phyloP scores from a whole-genome alignment of 352 stramenopile genomes.

The Pythium aquatile region DNA sequence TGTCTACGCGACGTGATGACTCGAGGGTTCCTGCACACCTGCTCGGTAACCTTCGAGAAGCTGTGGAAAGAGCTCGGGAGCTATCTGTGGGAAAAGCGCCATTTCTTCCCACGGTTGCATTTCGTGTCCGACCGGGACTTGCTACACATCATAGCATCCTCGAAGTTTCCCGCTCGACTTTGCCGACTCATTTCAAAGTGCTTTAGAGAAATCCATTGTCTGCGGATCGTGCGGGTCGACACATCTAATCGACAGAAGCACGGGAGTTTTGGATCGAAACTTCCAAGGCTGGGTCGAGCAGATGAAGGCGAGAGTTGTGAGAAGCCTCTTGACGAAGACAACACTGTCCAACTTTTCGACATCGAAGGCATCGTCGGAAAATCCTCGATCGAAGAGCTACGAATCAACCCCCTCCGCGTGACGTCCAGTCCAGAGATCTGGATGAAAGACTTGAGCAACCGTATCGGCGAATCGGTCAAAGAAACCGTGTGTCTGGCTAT shows the following conservation, averaged over 20 bases:
- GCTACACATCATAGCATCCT: conserved; percentile 51
- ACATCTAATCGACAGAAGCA: conserved; percentile 1
- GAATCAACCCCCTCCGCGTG: conserved; percentile 42
- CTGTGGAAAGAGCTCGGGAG: conserved; percentile 52
- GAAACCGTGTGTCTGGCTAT: conserved; percentile 36
- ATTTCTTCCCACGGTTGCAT: conserved; percentile 54
- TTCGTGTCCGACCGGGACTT: conserved; percentile 68
- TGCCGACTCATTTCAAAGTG: conserved; percentile 49
- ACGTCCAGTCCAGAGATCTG: conserved; percentile 53
- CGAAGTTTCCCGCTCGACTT: conserved; percentile 34
- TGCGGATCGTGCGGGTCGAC: conserved; percentile 28
- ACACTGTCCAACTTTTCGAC: conserved; percentile 26
- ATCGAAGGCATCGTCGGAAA: conserved; percentile 42
- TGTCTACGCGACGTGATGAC: conserved; percentile 67
- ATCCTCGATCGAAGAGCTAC: conserved; percentile 30
- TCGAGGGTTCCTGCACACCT: conserved; percentile 43
- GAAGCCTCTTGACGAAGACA: conserved; percentile 13
- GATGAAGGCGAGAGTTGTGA: background rate
- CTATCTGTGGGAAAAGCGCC: conserved; percentile 63
- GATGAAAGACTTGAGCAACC: conserved; percentile 59
- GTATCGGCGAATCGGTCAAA: conserved; percentile 38
- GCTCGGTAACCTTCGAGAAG: conserved; percentile 43
- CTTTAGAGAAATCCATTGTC: conserved; percentile 39
- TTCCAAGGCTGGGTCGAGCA: background rate
- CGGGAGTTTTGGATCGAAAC: background rate